A percentile compares a stretch with the other conserved stretches of the same genome.
Conservation (phyloP, 2,329 filamentous ascomycete genomes). For the Niveomyces coronatus region DNA sequence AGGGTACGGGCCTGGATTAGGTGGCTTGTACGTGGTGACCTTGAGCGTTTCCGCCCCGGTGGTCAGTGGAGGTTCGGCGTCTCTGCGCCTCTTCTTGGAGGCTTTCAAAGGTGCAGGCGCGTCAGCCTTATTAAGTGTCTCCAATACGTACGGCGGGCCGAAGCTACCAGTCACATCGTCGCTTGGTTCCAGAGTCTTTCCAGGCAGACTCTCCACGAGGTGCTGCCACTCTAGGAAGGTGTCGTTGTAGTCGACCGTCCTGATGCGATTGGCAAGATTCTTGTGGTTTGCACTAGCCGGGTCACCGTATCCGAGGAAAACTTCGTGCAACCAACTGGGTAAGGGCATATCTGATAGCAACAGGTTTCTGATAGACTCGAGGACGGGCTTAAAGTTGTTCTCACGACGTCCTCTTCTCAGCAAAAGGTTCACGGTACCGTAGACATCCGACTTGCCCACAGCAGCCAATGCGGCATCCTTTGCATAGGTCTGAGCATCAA, state of each 20-base stretch:
- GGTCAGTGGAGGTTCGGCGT: conserved; percentile 56
- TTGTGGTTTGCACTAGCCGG: conserved; percentile 81
- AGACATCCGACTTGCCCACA: conserved; percentile 65
- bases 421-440: conserved; percentile 76
- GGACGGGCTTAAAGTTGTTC: conserved; percentile 92
- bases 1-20: conserved; percentile 83
- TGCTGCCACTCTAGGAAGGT: conserved; percentile 96
- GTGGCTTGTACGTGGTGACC: conserved; percentile 82
- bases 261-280: conserved; percentile 65
- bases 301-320: conserved; percentile 95
- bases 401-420: conserved; percentile 75
- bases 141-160: conserved; percentile 77
- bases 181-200: conserved; percentile 71
- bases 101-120: conserved; percentile 44
- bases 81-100: conserved; percentile 80
- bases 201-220: conserved; percentile 79
- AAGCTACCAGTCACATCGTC: conserved; percentile 64
- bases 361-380: conserved; percentile 83
- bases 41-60: conserved; percentile 57
- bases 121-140: conserved; percentile 47
- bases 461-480: conserved; percentile 58
- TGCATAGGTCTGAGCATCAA: conserved; percentile 72
- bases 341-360: conserved; percentile 77
- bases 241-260: conserved; percentile 79
- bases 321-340: conserved; percentile 87